Evolutionary conservation across 1,139 yeast genomes (phyloP), one percentile per base, ranked within the genome.

Genomic region (Geotrichum siamense): DNA sequence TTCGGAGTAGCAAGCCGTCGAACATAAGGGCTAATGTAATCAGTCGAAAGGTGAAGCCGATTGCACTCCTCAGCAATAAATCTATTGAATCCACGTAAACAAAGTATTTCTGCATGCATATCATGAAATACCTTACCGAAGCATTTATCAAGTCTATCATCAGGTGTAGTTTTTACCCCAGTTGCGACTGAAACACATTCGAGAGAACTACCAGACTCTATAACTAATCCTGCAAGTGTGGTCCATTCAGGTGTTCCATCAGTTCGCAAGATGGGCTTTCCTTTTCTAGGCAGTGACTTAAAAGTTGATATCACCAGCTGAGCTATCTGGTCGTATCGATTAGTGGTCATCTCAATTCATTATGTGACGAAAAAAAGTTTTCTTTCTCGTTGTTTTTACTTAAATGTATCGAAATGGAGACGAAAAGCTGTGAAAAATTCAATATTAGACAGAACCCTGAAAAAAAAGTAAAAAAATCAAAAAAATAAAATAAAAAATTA

Each of bases 41-140:
- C 29, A 1, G 39, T 49, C 6, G 35, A 13, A 5, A 5, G 9
- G 8, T 20, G 6, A 2, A 54, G 31, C 26, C 51, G 50, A 10
- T 55, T 45, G 27, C 69, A 63, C 39, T 73, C 72, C 9, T 63
- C 59, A 8, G 69, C 46, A 23, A 70, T 42, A 46, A 59, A 62
- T 48, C 63, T 52, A 54, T 87, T 87, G 57, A 89, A 78, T 1
- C 78, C 74, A 29, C 97, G 62, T 0, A 87, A 50, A 0, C 83
- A 74, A 17, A 91, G 63, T 1, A 86, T 73, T 58, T 89, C 98
- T 0, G 97, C 96, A 63, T 89, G 98, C 63, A 78, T 69, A 59
- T 89, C 97, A 57, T 89, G 96, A 0, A 89, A 68, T 8, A 85
- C 64, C 16, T 59, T 56, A 0, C 96, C 96, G 0, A 65, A 47